phyloP scores from a whole-genome alignment of 305 asterid species.

The Fraxinus sp. region DNA sequence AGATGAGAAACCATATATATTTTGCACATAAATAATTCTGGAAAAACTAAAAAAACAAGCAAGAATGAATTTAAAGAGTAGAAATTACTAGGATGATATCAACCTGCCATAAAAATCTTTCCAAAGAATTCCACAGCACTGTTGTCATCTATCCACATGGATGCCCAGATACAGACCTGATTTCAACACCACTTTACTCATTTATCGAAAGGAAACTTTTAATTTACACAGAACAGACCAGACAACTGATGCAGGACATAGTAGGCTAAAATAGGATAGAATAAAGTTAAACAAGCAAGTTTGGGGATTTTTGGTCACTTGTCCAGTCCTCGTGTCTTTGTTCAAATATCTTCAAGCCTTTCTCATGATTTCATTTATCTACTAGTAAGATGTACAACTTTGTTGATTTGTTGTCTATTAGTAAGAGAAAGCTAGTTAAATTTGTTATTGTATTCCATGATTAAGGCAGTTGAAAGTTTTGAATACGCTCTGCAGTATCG shows the following conservation, averaged over 20 bases:
- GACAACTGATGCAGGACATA: not conserved
- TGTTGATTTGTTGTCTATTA: not conserved
- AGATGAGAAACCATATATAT: conserved; percentile 28
- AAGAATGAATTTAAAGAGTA: conserved; percentile 10
- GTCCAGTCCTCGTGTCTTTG: not conserved
- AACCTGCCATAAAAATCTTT: conserved; percentile 91
- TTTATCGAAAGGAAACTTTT: not conserved
- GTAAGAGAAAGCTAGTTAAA: not conserved
- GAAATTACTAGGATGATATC: conserved; percentile 21
- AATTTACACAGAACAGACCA: not conserved
- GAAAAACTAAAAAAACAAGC: conserved; percentile 20
- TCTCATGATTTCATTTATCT: not conserved
- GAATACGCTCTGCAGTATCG: not conserved
- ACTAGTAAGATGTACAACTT: not conserved
- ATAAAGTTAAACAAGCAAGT: not conserved
- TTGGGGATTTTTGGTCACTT: not conserved
- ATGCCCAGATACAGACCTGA: conserved; percentile 83
- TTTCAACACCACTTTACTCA: conserved; percentile 22
- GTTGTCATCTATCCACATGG: conserved; percentile 80
- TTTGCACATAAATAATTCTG: conserved; percentile 6
- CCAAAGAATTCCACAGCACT: conserved; percentile 64
- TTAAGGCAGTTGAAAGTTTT: not conserved
- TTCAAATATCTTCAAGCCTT: not conserved
- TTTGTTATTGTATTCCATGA: not conserved
- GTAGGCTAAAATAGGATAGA: not conserved